Conservation (phyloP, 2,329 filamentous ascomycete genomes). For the Neofusicoccum sp. region DNA sequence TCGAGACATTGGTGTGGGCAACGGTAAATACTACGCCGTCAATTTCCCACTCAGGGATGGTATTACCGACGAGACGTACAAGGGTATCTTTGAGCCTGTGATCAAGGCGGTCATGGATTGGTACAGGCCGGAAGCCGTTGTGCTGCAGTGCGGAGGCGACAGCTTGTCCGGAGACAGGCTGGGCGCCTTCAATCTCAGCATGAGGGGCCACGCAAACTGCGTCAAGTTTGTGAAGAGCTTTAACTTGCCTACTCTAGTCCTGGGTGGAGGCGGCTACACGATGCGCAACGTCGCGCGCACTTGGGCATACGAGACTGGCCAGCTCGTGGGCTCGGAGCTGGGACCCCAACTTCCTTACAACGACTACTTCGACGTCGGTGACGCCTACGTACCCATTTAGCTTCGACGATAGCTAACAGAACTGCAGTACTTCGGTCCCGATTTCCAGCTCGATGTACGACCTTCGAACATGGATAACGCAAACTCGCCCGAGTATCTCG, state of each 20-base stretch:
- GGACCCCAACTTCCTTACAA: constrained; percentile 85
- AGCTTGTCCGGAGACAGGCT: constrained; percentile 65
- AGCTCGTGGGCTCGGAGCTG: constrained; percentile 81
- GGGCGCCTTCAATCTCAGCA: constrained; percentile 69
- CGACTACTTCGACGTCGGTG: constrained; percentile 77
- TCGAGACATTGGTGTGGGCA: constrained; percentile 65
- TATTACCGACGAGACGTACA: constrained; percentile 66
- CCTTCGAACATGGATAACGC: constrained; percentile 73
- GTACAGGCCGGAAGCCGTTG: constrained; percentile 65
- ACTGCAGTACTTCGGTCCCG: constrained; percentile 62
- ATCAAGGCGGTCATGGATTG: constrained; percentile 68
- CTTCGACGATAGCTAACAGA: not conserved
- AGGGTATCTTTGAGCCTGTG: constrained; percentile 66
- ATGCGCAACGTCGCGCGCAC: constrained; percentile 65
- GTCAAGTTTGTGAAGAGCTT: constrained; percentile 69
- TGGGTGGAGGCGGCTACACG: constrained; percentile 68
- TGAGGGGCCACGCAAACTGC: constrained; percentile 69
- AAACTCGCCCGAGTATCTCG: constrained; percentile 65
- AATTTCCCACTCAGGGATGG: constrained; percentile 69
- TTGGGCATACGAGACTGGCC: constrained; percentile 68
- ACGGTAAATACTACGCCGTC: constrained; percentile 66
- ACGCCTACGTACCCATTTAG: constrained; percentile 14
- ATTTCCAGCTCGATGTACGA: constrained; percentile 67
- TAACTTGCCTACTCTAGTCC: constrained; percentile 62
- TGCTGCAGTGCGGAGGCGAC: constrained; percentile 68